Evolutionary conservation across 768 basidiomycete species (phyloP).

Genomic region (Peribolospora baueri): DNA sequence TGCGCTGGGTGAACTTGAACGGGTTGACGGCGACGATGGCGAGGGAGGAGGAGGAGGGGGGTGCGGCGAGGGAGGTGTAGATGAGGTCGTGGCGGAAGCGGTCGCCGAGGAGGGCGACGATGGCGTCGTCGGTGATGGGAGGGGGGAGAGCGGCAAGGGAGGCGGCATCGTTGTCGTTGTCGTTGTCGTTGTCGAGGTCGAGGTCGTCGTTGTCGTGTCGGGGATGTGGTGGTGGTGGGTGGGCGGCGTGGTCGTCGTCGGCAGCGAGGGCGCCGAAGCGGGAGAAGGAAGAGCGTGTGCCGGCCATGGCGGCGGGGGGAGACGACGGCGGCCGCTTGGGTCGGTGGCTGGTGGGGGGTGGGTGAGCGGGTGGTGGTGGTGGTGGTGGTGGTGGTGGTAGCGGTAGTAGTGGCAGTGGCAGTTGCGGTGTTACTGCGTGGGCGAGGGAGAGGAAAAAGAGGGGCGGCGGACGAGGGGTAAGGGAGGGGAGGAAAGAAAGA

Average conservation of each 20-base stretch:
- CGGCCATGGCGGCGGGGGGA: background rate
- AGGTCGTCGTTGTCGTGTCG: background rate
- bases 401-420: too few species aligned
- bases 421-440: too few species aligned
- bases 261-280: background rate
- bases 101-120: constrained; percentile 63
- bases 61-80: constrained; percentile 21
- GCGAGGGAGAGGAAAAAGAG: too few species aligned
- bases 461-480: too few species aligned
- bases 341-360: background rate
- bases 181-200: constrained; percentile 9
- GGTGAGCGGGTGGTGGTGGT: background rate
- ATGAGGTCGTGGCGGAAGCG: constrained; percentile 62
- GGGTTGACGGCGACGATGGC: constrained; percentile 72
- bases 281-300: background rate
- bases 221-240: background rate
- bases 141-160: constrained; percentile 45
- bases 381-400: background rate
- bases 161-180: constrained; percentile 19
- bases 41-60: constrained; percentile 40
- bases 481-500: too few species aligned
- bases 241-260: background rate
- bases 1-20: constrained; percentile 63
- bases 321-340: background rate
- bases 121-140: constrained; percentile 47